Conservation (phyloP, 352 stramenopile genomes). For the Phytophthora pluvialis region DNA sequence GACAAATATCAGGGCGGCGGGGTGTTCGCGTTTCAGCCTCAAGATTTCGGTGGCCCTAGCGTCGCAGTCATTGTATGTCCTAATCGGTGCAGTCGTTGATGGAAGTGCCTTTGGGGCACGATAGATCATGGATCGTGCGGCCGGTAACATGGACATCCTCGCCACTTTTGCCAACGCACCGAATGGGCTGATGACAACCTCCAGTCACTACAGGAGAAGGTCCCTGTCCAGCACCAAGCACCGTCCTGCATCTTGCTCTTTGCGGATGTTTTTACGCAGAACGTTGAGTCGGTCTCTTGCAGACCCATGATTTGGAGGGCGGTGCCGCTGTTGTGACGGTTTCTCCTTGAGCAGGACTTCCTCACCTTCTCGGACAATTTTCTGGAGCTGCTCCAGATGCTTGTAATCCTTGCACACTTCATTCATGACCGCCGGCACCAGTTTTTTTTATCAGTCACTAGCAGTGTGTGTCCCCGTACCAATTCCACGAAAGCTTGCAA, state of each 20-base stretch:
- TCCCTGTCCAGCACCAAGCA: constrained; percentile 30
- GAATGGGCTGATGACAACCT: constrained; percentile 23
- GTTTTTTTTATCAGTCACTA: constrained; percentile 23
- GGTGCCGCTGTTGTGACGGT: not conserved
- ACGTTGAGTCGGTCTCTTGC: constrained; percentile 14
- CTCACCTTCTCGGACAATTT: constrained; percentile 7
- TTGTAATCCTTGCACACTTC: constrained; percentile 12
- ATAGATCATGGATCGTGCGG: constrained; percentile 23
- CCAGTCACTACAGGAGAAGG: constrained; percentile 24
- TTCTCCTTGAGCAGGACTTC: not conserved
- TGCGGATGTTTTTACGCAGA: constrained; percentile 30
- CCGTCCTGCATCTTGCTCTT: constrained; percentile 19
- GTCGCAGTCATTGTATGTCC: constrained; percentile 27
- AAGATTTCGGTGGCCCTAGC: constrained; percentile 15
- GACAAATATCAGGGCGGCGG: not conserved
- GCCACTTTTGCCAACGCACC: constrained; percentile 14
- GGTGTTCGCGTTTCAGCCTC: not conserved
- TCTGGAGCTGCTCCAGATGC: constrained; percentile 7
- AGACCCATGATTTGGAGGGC: constrained; percentile 18
- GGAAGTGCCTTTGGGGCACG: constrained; percentile 10
- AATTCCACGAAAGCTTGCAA: constrained; percentile 20
- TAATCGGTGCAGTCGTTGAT: constrained; percentile 29
- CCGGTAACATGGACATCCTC: not conserved
- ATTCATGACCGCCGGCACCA: constrained; percentile 2
- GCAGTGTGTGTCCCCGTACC: constrained; percentile 11